Evolutionary conservation across 2,329 filamentous ascomycete genomes (phyloP), one percentile per base, ranked within the genome.

Genomic region (Rhinocladiella mackenziei): DNA sequence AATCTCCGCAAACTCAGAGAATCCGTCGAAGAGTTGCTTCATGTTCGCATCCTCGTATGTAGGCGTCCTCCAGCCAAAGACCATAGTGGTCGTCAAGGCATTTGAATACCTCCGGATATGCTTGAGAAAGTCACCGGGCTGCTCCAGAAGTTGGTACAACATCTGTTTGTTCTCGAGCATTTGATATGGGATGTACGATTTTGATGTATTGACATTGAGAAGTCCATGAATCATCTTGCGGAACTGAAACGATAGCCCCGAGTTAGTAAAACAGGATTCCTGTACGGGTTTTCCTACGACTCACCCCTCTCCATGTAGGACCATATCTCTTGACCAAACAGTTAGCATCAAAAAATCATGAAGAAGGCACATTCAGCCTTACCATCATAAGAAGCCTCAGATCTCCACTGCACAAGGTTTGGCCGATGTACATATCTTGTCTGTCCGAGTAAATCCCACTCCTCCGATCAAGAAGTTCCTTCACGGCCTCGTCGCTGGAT

Each of bases 81-180:
- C 61, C 64, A 76, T 75, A 2, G 67, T 66, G 0, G 72, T 75
- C 0, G 69, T 71, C 6, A 76, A 52, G 1, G 72, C 70, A 35
- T 68, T 71, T 2, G 70, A 67, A 48, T 73, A 77, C 20, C 72
- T 64, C 8, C 70, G 62, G 13, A 76, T 63, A 37, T 74, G 68
- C 8, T 71, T 56, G 3, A 66, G 40, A 32, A 72, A 73, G 1
- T 63, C 45, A 1, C 67, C 51, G 0, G 74, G 74, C 5, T 59
- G 47, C 0, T 70, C 65, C 3, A 78, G 52, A 13, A 80, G 58
- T 5, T 72, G 70, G 32, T 62, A 48, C 48, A 77, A 60, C 74
- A 80, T 74, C 37, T 72, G 68, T 54, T 72, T 75, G 58, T 72
- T 75, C 56, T 80, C 76, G 2, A 79, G 63, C 35, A 73, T 67